Evolutionary conservation across 768 basidiomycete genomes (phyloP), one percentile per base, ranked within the genome.

Genomic region (Kwoniella dendrophila): DNA sequence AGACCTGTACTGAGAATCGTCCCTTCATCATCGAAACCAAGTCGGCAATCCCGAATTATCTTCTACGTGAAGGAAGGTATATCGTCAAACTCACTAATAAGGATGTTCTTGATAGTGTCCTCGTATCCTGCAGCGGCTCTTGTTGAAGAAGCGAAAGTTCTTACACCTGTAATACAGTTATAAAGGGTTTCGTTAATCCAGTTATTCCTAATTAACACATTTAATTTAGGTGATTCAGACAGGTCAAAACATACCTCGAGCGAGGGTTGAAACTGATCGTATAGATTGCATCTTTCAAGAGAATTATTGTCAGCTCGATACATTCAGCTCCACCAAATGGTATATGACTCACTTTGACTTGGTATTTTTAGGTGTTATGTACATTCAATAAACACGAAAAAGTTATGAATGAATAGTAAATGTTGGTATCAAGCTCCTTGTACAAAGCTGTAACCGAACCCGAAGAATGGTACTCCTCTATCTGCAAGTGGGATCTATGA

Each of bases 71-170:
- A 27, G 26, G 10, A 1, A 36, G 22, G 12, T 24, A 20, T 6
- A 55, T 11, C 22, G 27, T 1, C 7, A 12, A 12, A 63, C 75
- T 43, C 54, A 76, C 74, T 86, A 73, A 99, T 89, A 71, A 88
- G 86, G 67, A 99, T 86, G 83, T 97, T 99, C 77, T 85, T 83
- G 76, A 93, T 88, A 50, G 92, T 93, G 76, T 90, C 89, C 56
- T 88, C 91, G 79, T 98, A 98, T 73, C 85, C 86, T 67, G 81
- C 83, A 72, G 90, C 85, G 69, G 86, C 76, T 44, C 85, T 85
- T 14, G 60, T 49, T 68, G 92, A 89, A 71, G 86, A 84, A 49
- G 90, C 87, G 83, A 95, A 91, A 68, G 87, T 82, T 83, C 93
- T 84, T 82, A 67, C 64, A 30, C 54, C 40, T 44, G 32, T 20